Evolutionary conservation across 2,329 filamentous ascomycete species (phyloP).

Genomic region (Diplocarpon rosae): DNA sequence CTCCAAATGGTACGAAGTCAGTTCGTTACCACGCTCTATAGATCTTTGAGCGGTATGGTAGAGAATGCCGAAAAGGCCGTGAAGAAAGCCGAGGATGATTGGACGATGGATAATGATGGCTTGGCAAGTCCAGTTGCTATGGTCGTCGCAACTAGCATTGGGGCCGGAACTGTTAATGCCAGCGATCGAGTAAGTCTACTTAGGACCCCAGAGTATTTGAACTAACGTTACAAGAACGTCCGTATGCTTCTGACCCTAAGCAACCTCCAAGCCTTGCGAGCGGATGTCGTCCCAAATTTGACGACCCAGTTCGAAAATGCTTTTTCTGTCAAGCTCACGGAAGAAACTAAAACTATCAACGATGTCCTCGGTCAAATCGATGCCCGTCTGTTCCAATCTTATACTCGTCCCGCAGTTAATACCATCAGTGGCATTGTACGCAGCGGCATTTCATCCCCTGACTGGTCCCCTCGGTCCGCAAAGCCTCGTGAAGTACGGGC

Average conservation of each 20-base stretch:
- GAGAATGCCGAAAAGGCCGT: conserved; percentile 80
- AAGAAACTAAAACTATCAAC: conserved; percentile 83
- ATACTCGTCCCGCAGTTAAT: conserved; percentile 68
- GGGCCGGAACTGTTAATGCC: conserved; percentile 39
- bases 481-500: conserved; percentile 67
- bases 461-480: conserved; percentile 54
- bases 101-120: conserved; percentile 26
- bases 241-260: conserved; percentile 89
- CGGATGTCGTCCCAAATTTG: conserved; percentile 75
- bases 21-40: conserved; percentile 90
- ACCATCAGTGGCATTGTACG: conserved; percentile 59
- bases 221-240: conserved; percentile 52
- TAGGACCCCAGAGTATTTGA: conserved; percentile 12
- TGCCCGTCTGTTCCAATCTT: conserved; percentile 80
- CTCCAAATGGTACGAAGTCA: conserved; percentile 83
- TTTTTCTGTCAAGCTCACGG: conserved; percentile 88
- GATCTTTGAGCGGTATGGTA: conserved; percentile 88
- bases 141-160: conserved; percentile 30
- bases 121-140: conserved; percentile 24
- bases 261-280: conserved; percentile 76
- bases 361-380: conserved; percentile 90
- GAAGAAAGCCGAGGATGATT: conserved; percentile 39
- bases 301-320: conserved; percentile 86
- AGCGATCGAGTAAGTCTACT: conserved; percentile 37
- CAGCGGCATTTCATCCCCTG: conserved; percentile 56